Percentiles rank a stretch among this genome's conserved stretches.
Conservation (phyloP, 2,329 filamentous ascomycete genomes). For the Fusarium sp. region DNA sequence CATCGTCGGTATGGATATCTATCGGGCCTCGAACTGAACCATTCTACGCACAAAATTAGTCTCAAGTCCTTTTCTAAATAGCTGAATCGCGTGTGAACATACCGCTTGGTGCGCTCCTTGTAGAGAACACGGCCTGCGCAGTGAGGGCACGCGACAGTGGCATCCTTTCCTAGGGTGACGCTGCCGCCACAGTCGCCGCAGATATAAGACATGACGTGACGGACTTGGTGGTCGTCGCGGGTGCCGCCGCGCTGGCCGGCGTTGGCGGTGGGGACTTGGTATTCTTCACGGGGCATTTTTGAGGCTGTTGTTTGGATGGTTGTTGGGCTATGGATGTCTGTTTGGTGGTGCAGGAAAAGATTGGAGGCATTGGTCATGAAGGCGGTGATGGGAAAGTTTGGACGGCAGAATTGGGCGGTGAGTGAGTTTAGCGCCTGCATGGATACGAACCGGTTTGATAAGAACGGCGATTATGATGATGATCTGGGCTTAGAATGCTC, state of each 20-base stretch:
- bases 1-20: not conserved
- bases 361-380: conserved; percentile 36
- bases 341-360: conserved; percentile 28
- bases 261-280: conserved; percentile 73
- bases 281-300: conserved; percentile 76
- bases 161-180: conserved; percentile 55
- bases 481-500: not conserved
- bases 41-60: conserved; percentile 66
- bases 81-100: conserved; percentile 47
- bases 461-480: not conserved
- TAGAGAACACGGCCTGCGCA: conserved; percentile 96
- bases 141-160: conserved; percentile 59
- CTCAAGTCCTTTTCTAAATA: not conserved
- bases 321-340: not conserved
- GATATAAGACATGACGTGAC: conserved; percentile 51
- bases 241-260: conserved; percentile 55
- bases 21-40: conserved; percentile 98
- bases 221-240: conserved; percentile 51
- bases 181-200: conserved; percentile 57
- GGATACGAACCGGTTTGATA: conserved; percentile 5
- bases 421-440: not conserved
- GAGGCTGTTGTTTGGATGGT: not conserved
- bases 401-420: conserved; percentile 44
- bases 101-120: conserved; percentile 98
- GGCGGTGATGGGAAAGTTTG: conserved; percentile 38